Evolutionary conservation across 139 green algal genomes (phyloP), one percentile per base, ranked within the genome.

Genomic region (Gonium pectorale): DNA sequence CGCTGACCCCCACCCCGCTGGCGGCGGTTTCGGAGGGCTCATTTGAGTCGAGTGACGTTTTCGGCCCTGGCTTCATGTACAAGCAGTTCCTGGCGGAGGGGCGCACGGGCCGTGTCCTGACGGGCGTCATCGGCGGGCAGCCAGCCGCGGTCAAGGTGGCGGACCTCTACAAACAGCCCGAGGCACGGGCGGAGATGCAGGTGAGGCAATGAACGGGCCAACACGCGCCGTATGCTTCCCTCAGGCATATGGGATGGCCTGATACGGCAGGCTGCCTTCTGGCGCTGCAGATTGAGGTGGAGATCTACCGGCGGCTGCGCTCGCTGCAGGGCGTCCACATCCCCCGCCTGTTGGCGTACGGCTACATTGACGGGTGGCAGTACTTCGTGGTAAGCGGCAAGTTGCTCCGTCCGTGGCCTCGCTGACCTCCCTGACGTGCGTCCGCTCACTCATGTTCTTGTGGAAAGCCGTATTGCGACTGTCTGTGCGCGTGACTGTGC

Each of bases 321-420:
- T 21, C 64, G 64, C 64, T 70, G 35, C 64, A 70, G 35, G 64
- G 64, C 64, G 64, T 70, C 35, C 31, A 46, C 64, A 35, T 70
- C 35, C 64, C 64, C 2, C 35, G 17, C 64, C 64, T 70, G 64
- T 35, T 70, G 64, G 64, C 17, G 2, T 70, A 49, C 35, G 64
- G 64, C 9, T 15, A 29, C 64, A 17, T 31, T 19, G 64, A 70
- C 64, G 35, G 35, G 19, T 44, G 64, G 64, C 64, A 70, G 64
- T 70, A 70, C 64, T 70, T 70, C 35, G 3, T 70, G 64, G 64
- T 70, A 26, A 13, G 64, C 11, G 22, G 21, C 21, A n/a, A 27
- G 54, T 22, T 19, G 54, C 22, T 63, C 21, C 17, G 21, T n/a
- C 17, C 11, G 46, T 15, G 46, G 11, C 13, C 46, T 54, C 46